Evolutionary conservation across 495 filamentous ascomycete species (phyloP).

Genomic region (Trichoderma reesei): DNA sequence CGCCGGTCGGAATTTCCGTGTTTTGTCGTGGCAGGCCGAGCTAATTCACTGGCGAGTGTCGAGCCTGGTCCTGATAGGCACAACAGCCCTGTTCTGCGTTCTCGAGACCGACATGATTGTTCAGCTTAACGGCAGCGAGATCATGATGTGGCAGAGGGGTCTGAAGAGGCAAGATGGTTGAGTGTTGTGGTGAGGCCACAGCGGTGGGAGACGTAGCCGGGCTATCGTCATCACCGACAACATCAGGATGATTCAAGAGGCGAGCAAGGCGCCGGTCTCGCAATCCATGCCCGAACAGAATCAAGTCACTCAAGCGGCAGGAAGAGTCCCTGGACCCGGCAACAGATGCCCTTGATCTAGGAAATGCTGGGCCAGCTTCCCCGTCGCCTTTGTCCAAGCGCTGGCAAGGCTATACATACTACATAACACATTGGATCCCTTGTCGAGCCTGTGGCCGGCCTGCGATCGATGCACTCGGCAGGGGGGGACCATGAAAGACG

Average conservation of each 20-base stretch:
- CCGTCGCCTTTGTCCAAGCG: not conserved
- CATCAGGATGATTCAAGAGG: too few species aligned
- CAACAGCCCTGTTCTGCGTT: not conserved
- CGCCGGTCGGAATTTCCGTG: not conserved
- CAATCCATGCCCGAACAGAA: not conserved
- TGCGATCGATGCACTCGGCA: conserved; percentile 5
- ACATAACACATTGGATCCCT: too few species aligned
- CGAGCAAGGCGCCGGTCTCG: too few species aligned
- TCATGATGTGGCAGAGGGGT: not conserved
- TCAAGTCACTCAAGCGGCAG: not conserved
- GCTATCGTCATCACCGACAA: too few species aligned
- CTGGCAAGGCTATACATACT: not conserved
- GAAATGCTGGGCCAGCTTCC: not conserved
- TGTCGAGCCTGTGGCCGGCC: not conserved
- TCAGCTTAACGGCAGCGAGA: not conserved
- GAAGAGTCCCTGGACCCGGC: not conserved
- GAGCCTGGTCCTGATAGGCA: not conserved
- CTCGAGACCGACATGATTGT: not conserved
- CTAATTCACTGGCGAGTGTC: not conserved
- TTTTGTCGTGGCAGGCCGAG: not conserved
- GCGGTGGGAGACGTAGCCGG: not conserved
- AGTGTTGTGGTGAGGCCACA: not conserved
- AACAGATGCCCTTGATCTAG: not conserved
- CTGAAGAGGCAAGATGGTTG: not conserved
- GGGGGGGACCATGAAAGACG: not conserved